Percentiles rank a stretch among this genome's conserved stretches.
These are phyloP conservation scores for Thuja plicata DNA, from an alignment of 83 land plant genomes.

Conservation along the genomic window DNA sequence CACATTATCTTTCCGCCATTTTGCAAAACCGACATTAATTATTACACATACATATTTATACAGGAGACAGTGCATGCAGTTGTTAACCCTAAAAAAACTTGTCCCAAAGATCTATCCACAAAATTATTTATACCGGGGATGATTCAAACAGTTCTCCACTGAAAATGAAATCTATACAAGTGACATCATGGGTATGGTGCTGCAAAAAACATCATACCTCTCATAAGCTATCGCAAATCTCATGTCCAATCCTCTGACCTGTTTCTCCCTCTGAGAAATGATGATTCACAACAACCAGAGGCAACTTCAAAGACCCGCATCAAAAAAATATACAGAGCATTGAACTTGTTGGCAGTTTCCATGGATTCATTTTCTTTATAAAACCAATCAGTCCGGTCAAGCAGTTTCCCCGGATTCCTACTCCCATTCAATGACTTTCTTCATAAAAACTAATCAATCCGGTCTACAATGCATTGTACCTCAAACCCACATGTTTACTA, in stretches of 20 bases:
- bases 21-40: not conserved
- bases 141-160: not conserved
- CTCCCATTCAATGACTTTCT: not conserved
- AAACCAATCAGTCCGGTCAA: too few species aligned
- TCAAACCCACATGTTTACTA: too few species aligned
- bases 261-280: not conserved
- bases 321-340: not conserved
- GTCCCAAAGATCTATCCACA: not conserved
- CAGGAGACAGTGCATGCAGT: not conserved
- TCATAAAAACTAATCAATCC: not conserved
- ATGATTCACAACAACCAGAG: not conserved
- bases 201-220: not conserved
- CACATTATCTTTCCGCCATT: slow-evolving; percentile 9
- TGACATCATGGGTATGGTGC: not conserved
- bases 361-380: not conserved
- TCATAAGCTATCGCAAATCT: not conserved
- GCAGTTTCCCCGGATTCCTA: not conserved
- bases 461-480: too few species aligned
- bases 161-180: not conserved
- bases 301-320: not conserved
- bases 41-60: not conserved
- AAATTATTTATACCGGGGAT: not conserved
- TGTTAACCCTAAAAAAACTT: not conserved
- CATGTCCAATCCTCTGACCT: not conserved
- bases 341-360: not conserved